Base-by-base conservation (phyloP, 1,284 basidiomycete genomes). In the Heterobasidion occidentale region DNA sequence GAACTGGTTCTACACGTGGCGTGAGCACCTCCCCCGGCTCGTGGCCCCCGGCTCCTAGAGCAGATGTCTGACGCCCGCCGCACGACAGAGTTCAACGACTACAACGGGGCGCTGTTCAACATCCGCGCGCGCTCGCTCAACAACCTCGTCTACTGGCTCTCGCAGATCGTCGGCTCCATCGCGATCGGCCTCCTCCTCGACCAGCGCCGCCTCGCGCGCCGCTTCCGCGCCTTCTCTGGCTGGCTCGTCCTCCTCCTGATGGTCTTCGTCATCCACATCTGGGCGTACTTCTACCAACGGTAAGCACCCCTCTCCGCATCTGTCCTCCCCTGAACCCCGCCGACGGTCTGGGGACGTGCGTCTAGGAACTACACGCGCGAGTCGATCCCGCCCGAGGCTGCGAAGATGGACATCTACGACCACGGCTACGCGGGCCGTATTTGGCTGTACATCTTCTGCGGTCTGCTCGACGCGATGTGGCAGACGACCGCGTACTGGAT, bases 1-100 rank as follows among this genome's bases (percentile, higher is more conserved):
- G 49, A 90, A 90, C 67, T 90, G 86, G 79, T 89, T 89, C 68
- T 88, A 89, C 64, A 83, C 84, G 11, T 87, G 84, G 83, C 84
- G 81, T 83, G 61, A 64, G 80, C 20, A 15, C 15, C 50, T 36
- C 14, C 8, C 20, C 3, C 27, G 27, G 27, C 3, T 27, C 27
- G 27, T 27, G 27, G 27, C 27, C 12, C 46, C 6, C n/a, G 11
- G 14, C 20, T 19, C 45, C 42, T 45, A 12, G 20, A 19, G 19
- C 19, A 19, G 19, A 17, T 19, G n/a, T 34, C 17, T 45, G 38
- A 45, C 42, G 17, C 34, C 36, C 15, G 11, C 50, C 60, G 53
- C 51, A 19, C 35, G 9, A 48, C 60, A 83, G 81, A 86, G 65
- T 86, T 86, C 68, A 86, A 83, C 61, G 82, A 79, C 56, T 86